A percentile compares a stretch with the other conserved stretches of the same genome.
Evolutionary conservation across 2,329 filamentous ascomycete genomes (phyloP).

Genomic region (Alternaria ventricosa): DNA sequence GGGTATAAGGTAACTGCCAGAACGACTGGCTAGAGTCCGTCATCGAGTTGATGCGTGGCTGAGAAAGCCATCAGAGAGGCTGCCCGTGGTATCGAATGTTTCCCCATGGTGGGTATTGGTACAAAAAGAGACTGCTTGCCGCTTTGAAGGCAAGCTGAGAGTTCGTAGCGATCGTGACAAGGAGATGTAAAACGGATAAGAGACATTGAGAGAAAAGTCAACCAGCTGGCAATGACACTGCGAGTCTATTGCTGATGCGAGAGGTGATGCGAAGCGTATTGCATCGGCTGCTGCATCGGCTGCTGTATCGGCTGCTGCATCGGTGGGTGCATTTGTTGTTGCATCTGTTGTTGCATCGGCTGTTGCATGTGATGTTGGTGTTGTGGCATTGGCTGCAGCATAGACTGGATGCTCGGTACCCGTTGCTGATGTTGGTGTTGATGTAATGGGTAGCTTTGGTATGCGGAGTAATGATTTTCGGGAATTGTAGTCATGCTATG

Average conservation of each 20-base stretch:
- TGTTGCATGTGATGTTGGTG: conserved; percentile 14
- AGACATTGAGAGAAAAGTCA: conserved; percentile 18
- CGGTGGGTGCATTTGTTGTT: conserved; percentile 8
- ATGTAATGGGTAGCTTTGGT: conserved; percentile 28
- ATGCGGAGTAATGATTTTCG: conserved; percentile 26
- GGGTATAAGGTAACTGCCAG: conserved; percentile 8
- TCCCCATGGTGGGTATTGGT: conserved; percentile 11
- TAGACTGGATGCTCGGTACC: conserved; percentile 50
- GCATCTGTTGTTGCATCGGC: conserved; percentile 6
- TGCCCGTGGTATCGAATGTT: conserved; percentile 5
- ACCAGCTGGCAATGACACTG: conserved; percentile 8
- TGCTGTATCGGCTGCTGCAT: conserved; percentile 2
- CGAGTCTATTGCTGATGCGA: conserved; percentile 21
- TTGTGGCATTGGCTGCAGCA: conserved; percentile 36
- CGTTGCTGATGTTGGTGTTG: conserved; percentile 39
- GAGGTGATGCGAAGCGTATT: conserved; percentile 25
- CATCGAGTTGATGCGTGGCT: not conserved
- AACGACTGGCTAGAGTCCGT: not conserved
- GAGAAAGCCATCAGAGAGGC: conserved; percentile 1
- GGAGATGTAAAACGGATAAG: conserved; percentile 17
- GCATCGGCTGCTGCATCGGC: conserved; percentile 20
- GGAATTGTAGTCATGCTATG: conserved; percentile 31
- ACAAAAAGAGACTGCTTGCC: conserved; percentile 9
- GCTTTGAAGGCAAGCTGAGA: not conserved
- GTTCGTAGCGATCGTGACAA: conserved; percentile 27